Conservation (phyloP, 805 yeast genomes). For the Spencermartinsiella europaea region DNA sequence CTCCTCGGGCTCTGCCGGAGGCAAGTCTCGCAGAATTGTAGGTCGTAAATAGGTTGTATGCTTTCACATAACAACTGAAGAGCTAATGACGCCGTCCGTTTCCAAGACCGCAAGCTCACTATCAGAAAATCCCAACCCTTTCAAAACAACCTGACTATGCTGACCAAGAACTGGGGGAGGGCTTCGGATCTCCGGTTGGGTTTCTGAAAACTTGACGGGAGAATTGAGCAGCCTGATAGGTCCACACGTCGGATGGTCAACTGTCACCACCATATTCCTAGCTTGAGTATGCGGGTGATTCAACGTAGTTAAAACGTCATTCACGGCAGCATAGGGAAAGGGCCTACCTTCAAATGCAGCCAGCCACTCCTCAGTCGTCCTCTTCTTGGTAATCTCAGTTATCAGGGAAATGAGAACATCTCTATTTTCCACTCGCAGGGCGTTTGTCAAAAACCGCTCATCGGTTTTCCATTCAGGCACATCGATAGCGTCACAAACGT, state of each 20-base stretch:
- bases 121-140: slow-evolving; percentile 20
- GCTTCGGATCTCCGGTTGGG: slow-evolving; percentile 31
- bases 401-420: slow-evolving; percentile 31
- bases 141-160: slow-evolving; percentile 33
- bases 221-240: slow-evolving; percentile 33
- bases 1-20: too few relatives aligned
- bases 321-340: slow-evolving; percentile 39
- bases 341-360: slow-evolving; percentile 28
- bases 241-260: slow-evolving; percentile 35
- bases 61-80: not conserved
- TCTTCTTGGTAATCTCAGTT: slow-evolving; percentile 25
- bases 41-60: not conserved
- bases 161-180: slow-evolving; percentile 39
- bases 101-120: slow-evolving; percentile 24
- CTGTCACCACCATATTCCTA: slow-evolving; percentile 33
- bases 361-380: slow-evolving; percentile 36
- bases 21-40: not conserved
- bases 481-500: slow-evolving; percentile 31
- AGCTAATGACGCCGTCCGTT: slow-evolving; percentile 21
- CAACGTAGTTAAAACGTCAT: slow-evolving; percentile 35
- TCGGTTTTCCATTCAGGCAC: slow-evolving; percentile 36
- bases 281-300: slow-evolving; percentile 35
- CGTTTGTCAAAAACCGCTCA: slow-evolving; percentile 31
- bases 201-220: slow-evolving; percentile 36
- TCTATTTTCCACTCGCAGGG: slow-evolving; percentile 34